Evolutionary conservation across 2,329 filamentous ascomycete species (phyloP).

Genomic region (Domatiomyces catenatus): DNA sequence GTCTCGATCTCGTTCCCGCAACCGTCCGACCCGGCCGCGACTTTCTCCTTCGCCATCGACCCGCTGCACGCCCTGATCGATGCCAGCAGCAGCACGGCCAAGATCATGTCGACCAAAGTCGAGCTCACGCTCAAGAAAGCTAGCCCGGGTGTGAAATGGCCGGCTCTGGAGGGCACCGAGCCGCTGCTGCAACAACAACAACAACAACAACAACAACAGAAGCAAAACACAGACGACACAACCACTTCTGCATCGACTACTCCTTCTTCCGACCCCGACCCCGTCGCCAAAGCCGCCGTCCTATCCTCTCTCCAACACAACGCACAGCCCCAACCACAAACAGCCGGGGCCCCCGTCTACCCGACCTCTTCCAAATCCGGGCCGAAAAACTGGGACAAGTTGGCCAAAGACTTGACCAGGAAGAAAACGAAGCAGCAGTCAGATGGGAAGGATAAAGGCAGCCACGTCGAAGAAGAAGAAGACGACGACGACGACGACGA

Average conservation of each 20-base stretch:
- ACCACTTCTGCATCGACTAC: no score
- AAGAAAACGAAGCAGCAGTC: constrained; percentile 17
- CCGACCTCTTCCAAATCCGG: constrained; percentile 74
- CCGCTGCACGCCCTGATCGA: constrained; percentile 55
- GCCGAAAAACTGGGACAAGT: constrained; percentile 81
- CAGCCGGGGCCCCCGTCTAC: constrained; percentile 45
- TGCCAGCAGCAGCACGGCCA: constrained; percentile 42
- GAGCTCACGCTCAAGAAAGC: constrained; percentile 61
- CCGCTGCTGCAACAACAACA: constrained; percentile 15
- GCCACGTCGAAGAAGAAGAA: constrained; percentile 18
- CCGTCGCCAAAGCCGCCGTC: constrained; percentile 15
- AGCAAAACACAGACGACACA: no score
- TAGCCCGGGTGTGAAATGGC: constrained; percentile 52
- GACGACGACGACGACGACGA: constrained; percentile 37
- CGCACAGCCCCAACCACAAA: constrained; percentile 5
- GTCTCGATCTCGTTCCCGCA: constrained; percentile 46
- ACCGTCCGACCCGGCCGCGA: constrained; percentile 29
- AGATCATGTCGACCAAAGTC: constrained; percentile 61
- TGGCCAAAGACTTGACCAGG: constrained; percentile 40
- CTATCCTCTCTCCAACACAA: constrained; percentile 6
- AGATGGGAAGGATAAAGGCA: no score
- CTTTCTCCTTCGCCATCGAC: constrained; percentile 47
- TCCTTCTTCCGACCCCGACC: constrained; percentile 4
- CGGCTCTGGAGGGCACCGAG: constrained; percentile 36
- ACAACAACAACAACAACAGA: no score